Evolutionary conservation across 805 yeast genomes (phyloP).

Genomic region (Candida sonorensis): DNA sequence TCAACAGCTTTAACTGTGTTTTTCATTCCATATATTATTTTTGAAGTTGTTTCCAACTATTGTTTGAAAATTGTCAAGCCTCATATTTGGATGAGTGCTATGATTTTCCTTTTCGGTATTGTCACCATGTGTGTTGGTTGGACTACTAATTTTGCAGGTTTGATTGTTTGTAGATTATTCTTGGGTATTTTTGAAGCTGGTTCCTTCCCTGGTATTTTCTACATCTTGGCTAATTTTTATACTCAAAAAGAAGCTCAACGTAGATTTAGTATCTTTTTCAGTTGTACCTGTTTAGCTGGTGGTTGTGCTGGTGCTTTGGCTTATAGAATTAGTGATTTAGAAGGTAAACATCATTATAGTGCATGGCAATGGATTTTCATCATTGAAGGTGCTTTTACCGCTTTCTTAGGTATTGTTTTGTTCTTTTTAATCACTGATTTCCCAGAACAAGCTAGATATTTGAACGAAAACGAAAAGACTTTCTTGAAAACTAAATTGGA

Average conservation of each 20-base stretch:
- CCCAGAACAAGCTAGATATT: slow-evolving; percentile 60
- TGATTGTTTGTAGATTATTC: slow-evolving; percentile 56
- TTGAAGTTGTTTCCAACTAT: slow-evolving; percentile 61
- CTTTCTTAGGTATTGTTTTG: slow-evolving; percentile 26
- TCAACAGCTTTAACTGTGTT: slow-evolving; percentile 62
- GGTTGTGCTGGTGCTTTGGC: slow-evolving; percentile 76
- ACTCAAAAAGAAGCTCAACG: slow-evolving; percentile 59
- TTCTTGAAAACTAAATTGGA: slow-evolving; percentile 55
- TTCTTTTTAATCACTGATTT: slow-evolving; percentile 56
- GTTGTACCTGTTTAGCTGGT: slow-evolving; percentile 70
- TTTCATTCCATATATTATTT: slow-evolving; percentile 62
- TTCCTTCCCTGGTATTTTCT: slow-evolving; percentile 71
- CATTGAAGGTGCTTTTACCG: slow-evolving; percentile 30
- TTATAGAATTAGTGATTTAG: slow-evolving; percentile 50
- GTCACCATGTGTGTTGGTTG: slow-evolving; percentile 63
- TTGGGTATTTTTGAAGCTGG: slow-evolving; percentile 67
- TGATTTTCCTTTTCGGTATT: slow-evolving; percentile 59
- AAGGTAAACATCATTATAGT: slow-evolving; percentile 37
- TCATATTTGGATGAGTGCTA: slow-evolving; percentile 52
- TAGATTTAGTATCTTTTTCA: slow-evolving; percentile 62
- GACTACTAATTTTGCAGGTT: slow-evolving; percentile 48
- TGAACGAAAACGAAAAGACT: slow-evolving; percentile 43
- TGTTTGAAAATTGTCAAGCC: slow-evolving; percentile 53
- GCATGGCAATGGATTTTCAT: slow-evolving; percentile 44
- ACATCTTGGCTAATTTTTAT: slow-evolving; percentile 61